Base-by-base conservation (phyloP, 352 stramenopile species). In the Globisporangium middletonii region DNA sequence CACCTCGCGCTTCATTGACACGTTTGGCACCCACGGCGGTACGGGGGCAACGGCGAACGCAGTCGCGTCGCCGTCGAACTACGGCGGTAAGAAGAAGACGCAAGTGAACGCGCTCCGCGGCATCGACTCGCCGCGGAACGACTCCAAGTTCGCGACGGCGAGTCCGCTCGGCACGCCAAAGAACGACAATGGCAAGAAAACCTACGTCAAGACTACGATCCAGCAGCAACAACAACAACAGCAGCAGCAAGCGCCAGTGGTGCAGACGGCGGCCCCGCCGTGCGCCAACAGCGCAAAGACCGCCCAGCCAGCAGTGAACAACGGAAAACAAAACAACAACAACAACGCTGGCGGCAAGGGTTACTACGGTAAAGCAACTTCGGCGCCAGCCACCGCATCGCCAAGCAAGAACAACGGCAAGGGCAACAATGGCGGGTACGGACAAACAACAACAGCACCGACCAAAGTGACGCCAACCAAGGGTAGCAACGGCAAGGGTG, bases 1-100 rank as follows among this genome's bases (percentile, higher is more conserved):
- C 47, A 26, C 55, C 23, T 61, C 55, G 26, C 48, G 64, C 42
- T 57, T 69, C 47, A 60, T 69, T 41, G 45, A 76, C 28, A 73
- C 72, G 12, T 54, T 75, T 28, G 47, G 71, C 52, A 63, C 59
- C 18, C 64, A 68, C 46, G 75, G 65, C 19, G 53, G 56, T 43
- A 55, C 56, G 15, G 28, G 54, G 6, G 35, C 55, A 45, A 50
- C 27, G 27, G 28, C 47, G 16, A 38, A 59, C 35, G 49, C 71
- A 16, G 69, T 77, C 43, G 73, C 53, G 26, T 75, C 71, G n/a
- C 63, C 71, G 9, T 71, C 60, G 28, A 77, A 74, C 46, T 82
- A 82, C 23, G 65, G 53, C 12, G 65, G 58, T 11, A 63, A 62
- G 49, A 70, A 66, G 55, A 78, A 75, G 33, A 54, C 18, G 3